These are phyloP conservation scores for Salvia miltiorrhiza DNA, from an alignment of 257 asterid species.

Conservation along the genomic window DNA sequence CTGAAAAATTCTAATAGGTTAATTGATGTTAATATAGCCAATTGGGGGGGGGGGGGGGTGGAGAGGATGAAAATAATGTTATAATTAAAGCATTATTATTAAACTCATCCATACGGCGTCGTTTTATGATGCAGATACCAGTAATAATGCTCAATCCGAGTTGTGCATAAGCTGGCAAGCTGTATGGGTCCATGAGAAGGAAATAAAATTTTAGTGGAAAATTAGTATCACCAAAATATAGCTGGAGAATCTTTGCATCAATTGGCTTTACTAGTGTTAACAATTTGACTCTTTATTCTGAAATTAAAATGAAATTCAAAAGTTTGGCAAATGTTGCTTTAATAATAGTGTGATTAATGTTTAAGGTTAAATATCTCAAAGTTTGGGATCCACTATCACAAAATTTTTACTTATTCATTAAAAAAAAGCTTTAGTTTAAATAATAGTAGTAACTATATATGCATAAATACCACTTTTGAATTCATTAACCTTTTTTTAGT, in stretches of 20 bases:
- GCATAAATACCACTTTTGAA: background rate
- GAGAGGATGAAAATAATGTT: background rate
- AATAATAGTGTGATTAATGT: too few species aligned
- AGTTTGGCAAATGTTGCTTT: background rate
- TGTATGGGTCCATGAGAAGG: constrained; percentile 16
- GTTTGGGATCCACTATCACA: too few species aligned
- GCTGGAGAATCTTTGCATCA: constrained; percentile 21
- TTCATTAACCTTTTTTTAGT: background rate
- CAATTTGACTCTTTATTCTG: constrained; percentile 10
- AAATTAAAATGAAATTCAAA: background rate
- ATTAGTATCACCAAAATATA: constrained; percentile 10
- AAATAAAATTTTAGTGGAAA: background rate
- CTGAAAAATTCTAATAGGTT: too few species aligned
- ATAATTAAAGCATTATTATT: background rate
- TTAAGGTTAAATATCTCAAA: too few species aligned
- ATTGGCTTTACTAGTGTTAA: background rate
- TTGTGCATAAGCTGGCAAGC: constrained; percentile 12
- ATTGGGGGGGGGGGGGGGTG: too few species aligned
- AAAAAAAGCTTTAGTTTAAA: background rate
- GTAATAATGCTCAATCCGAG: background rate
- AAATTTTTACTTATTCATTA: background rate
- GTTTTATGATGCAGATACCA: background rate
- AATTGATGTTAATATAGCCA: too few species aligned
- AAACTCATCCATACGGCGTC: background rate
- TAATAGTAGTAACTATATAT: background rate